Percentiles rank a stretch among this genome's conserved stretches.
Evolutionary conservation across 257 asterid species (phyloP).

Genomic region (Ocimum tenuiflorum): DNA sequence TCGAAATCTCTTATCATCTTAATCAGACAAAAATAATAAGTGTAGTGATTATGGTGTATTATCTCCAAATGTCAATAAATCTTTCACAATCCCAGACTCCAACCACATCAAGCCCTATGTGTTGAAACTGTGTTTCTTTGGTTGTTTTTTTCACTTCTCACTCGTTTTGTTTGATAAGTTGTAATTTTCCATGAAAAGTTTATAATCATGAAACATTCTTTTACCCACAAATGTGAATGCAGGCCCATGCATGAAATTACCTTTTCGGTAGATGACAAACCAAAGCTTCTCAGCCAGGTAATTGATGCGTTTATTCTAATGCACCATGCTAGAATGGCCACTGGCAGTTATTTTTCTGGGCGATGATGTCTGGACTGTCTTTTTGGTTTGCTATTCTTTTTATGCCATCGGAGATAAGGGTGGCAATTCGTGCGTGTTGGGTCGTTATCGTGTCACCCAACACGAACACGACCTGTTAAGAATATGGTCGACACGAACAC

Average conservation of each 20-base stretch:
- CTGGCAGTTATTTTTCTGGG: neutral
- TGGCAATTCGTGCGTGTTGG: too few species aligned
- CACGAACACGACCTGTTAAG: too few species aligned
- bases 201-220: slow-evolving; percentile 15
- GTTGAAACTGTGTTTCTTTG: neutral
- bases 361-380: slow-evolving; percentile 3
- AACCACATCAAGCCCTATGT: neutral
- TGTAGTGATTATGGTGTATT: neutral
- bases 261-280: slow-evolving; percentile 82
- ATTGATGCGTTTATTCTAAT: slow-evolving; percentile 10
- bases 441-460: too few species aligned
- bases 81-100: neutral
- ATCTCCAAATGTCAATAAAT: neutral
- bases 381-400: slow-evolving; percentile 1
- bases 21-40: neutral
- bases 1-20: neutral
- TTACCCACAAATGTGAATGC: slow-evolving; percentile 21
- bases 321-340: neutral
- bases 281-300: slow-evolving; percentile 96
- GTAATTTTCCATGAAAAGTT: neutral
- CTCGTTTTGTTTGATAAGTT: neutral
- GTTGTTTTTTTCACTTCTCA: slow-evolving; percentile 7
- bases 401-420: neutral
- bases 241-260: slow-evolving; percentile 99
- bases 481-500: too few species aligned